A percentile compares a stretch with the other conserved stretches of the same genome.
Conservation (phyloP, 768 basidiomycete species). For the Pulveroboletus sp. region DNA sequence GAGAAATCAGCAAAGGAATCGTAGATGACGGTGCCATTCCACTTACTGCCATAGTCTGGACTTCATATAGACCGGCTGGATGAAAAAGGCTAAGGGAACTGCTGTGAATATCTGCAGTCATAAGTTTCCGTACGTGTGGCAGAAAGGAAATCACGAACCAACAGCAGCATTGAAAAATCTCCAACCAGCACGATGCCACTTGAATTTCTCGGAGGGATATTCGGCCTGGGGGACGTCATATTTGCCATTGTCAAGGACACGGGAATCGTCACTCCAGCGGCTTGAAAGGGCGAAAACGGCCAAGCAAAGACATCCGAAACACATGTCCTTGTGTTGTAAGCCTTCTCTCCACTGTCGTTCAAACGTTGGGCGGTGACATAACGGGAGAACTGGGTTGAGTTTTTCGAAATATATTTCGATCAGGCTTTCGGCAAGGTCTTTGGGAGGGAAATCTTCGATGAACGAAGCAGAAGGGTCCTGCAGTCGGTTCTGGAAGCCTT, state of each 20-base stretch:
- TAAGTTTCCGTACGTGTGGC: conserved; percentile 1
- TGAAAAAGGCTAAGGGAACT: conserved; percentile 48
- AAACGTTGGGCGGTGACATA: conserved; percentile 73
- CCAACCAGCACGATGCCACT: conserved; percentile 58
- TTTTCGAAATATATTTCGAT: conserved; percentile 67
- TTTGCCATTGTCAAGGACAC: conserved; percentile 43
- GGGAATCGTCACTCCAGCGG: conserved; percentile 58
- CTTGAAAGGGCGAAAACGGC: conserved; percentile 67
- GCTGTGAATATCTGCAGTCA: conserved; percentile 45
- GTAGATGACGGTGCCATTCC: conserved; percentile 3
- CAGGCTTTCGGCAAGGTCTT: conserved; percentile 53
- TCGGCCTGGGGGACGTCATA: conserved; percentile 21
- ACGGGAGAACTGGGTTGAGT: conserved; percentile 55
- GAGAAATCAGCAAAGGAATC: conserved; percentile 6
- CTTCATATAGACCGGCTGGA: conserved; percentile 57
- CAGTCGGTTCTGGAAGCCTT: conserved; percentile 37
- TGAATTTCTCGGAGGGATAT: conserved; percentile 26
- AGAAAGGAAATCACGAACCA: conserved; percentile 33
- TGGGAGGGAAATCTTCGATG: conserved; percentile 54
- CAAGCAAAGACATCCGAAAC: conserved; percentile 61
- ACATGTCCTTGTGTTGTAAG: conserved; percentile 50
- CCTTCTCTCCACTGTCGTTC: conserved; percentile 52
- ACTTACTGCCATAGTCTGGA: conserved; percentile 53
- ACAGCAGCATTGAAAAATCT: conserved; percentile 55
- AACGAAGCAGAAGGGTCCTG: conserved; percentile 32